These are phyloP conservation scores for Adansonia gregorii DNA, from an alignment of 441 rosid genomes.

Conservation along the genomic window DNA sequence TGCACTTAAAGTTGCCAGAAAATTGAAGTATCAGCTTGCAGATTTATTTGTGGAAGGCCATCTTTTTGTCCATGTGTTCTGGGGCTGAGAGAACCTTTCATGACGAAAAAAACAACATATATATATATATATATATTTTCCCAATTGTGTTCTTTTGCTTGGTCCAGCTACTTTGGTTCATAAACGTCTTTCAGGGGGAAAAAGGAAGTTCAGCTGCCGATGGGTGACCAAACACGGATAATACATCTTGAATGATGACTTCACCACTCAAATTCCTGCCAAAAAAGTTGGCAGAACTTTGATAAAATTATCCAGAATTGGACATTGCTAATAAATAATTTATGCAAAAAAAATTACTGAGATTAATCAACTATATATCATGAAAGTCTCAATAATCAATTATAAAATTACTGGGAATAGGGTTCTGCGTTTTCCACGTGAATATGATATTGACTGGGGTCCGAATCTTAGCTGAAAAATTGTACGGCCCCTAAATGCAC, in stretches of 20 bases:
- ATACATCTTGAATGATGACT: too few relatives aligned
- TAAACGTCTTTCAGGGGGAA: neutral
- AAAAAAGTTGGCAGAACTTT: too few relatives aligned
- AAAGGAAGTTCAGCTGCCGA: conserved; percentile 1
- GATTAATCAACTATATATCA: too few relatives aligned
- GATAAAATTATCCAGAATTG: too few relatives aligned
- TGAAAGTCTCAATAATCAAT: too few relatives aligned
- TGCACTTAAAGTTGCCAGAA: neutral
- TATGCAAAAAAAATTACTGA: too few relatives aligned
- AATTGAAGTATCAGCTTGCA: neutral
- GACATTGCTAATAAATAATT: too few relatives aligned
- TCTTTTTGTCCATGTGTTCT: neutral
- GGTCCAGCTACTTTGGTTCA: conserved; percentile 18
- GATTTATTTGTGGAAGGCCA: neutral
- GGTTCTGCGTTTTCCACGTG: neutral
- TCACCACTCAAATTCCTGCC: too few relatives aligned
- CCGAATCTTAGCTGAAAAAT: neutral
- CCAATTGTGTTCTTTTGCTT: neutral
- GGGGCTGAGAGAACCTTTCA: neutral
- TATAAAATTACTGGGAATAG: too few relatives aligned
- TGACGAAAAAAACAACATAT: neutral
- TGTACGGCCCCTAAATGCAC: conserved; percentile 19
- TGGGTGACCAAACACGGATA: neutral
- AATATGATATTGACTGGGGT: neutral
- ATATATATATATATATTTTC: too few relatives aligned